phyloP scores from a whole-genome alignment of 139 green algal genomes.

The Spirogloea muscicola region DNA sequence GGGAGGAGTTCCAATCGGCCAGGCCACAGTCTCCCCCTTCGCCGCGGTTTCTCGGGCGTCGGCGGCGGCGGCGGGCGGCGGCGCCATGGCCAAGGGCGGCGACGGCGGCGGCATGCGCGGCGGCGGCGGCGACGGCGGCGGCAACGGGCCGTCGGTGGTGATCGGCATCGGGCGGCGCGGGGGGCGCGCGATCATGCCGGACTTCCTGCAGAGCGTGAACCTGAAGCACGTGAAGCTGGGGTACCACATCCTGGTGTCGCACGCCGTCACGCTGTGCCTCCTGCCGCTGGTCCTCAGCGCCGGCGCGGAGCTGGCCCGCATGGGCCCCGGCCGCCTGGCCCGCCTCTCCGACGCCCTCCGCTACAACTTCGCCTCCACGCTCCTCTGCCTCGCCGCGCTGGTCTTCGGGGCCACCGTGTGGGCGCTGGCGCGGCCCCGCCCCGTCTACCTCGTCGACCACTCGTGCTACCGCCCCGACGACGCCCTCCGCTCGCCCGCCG shows the following conservation, averaged over 20 bases:
- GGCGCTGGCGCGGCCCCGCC: constrained; percentile 32
- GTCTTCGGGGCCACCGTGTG: constrained; percentile 38
- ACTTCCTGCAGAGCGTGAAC: constrained; percentile 53
- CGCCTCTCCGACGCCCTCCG: constrained; percentile 80
- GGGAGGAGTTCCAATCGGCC: no score
- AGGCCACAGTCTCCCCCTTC: no score
- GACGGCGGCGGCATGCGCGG: no score
- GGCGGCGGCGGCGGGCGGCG: no score
- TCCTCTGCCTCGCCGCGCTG: constrained; percentile 16
- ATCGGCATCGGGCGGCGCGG: no score
- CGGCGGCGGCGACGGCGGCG: no score
- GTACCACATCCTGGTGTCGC: constrained; percentile 68
- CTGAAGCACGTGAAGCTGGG: constrained; percentile 90
- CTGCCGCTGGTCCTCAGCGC: constrained; percentile 59
- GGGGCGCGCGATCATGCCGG: no score
- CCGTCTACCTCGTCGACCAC: constrained; percentile 92
- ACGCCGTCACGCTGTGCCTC: constrained; percentile 64
- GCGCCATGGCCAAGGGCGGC: no score
- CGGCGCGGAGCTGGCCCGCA: constrained; percentile 22
- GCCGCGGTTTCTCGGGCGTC: no score
- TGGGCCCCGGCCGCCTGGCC: constrained; percentile 68
- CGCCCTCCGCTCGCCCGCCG: background rate
- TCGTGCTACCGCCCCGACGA: constrained; percentile 48
- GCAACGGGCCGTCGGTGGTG: no score
- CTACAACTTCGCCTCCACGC: constrained; percentile 76